phyloP scores from a whole-genome alignment of 2,329 filamentous ascomycete species.

The Akanthomyces lecanii region DNA sequence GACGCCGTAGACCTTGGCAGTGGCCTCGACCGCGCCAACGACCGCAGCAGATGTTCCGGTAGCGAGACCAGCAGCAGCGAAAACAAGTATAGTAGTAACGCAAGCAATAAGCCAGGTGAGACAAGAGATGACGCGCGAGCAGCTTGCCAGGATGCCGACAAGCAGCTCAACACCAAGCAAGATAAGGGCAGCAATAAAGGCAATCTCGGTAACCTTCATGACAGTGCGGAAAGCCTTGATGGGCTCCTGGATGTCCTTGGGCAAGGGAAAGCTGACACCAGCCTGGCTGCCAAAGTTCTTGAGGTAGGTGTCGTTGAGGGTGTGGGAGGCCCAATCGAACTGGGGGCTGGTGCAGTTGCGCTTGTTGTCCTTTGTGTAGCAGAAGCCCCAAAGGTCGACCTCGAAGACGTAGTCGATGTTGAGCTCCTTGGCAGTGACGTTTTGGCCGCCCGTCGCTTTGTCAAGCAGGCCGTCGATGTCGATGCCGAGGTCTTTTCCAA shows the following conservation, averaged over 20 bases:
- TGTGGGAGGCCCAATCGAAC: slow-evolving; percentile 72
- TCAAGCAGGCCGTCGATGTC: slow-evolving; percentile 21
- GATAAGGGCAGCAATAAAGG: slow-evolving; percentile 70
- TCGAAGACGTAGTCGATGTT: slow-evolving; percentile 73
- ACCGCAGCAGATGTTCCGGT: slow-evolving; percentile 71
- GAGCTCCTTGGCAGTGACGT: slow-evolving; percentile 55
- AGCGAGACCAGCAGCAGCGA: slow-evolving; percentile 66
- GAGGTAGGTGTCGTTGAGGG: slow-evolving; percentile 59
- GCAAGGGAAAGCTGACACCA: slow-evolving; percentile 58
- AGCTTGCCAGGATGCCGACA: slow-evolving; percentile 77
- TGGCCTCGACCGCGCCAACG: slow-evolving; percentile 59
- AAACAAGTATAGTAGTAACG: slow-evolving; percentile 50
- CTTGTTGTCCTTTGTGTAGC: slow-evolving; percentile 53
- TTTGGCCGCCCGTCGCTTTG: slow-evolving; percentile 29
- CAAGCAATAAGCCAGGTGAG: slow-evolving; percentile 72
- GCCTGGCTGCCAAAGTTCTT: slow-evolving; percentile 47
- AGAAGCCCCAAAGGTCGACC: slow-evolving; percentile 84
- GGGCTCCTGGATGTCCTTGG: slow-evolving; percentile 60
- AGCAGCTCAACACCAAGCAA: slow-evolving; percentile 68
- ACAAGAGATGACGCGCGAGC: slow-evolving; percentile 76
- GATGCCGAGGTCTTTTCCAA: slow-evolving; percentile 24
- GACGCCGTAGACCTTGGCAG: slow-evolving; percentile 69
- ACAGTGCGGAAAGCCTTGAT: slow-evolving; percentile 71
- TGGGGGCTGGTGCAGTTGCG: slow-evolving; percentile 66
- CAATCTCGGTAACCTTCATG: slow-evolving; percentile 77